Percentiles rank a stretch among this genome's conserved stretches.
Evolutionary conservation across 768 basidiomycete genomes (phyloP).

Genomic region (Tricholoma hemisulphureum): DNA sequence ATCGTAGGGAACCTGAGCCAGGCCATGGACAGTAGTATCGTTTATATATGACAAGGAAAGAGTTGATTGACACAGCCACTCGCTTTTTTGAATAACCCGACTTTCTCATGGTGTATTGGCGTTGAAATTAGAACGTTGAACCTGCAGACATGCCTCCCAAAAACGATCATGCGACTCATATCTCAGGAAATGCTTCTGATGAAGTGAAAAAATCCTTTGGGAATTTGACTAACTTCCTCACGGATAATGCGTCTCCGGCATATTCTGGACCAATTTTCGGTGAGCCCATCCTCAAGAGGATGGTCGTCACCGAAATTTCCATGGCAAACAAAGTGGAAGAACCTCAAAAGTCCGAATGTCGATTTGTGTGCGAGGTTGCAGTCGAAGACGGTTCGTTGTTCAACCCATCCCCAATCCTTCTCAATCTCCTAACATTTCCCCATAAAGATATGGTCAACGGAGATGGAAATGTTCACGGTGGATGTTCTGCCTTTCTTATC

Average conservation of each 20-base stretch:
- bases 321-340: constrained; percentile 45
- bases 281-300: constrained; percentile 13
- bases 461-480: constrained; percentile 49
- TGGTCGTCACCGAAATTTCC: constrained; percentile 41
- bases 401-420: not conserved
- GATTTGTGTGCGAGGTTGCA: constrained; percentile 43
- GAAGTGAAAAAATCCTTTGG: constrained; percentile 28
- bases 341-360: constrained; percentile 40
- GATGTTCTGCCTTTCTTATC: constrained; percentile 52
- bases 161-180: constrained; percentile 17
- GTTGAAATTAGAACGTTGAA: no score
- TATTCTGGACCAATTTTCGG: constrained; percentile 18
- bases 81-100: no score
- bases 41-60: no score
- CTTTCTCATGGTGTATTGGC: no score
- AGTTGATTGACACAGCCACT: no score
- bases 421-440: no score
- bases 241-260: not conserved
- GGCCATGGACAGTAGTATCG: no score
- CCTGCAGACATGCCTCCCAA: not conserved
- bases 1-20: no score
- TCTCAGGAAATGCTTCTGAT: constrained; percentile 30
- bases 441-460: constrained; percentile 60
- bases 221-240: constrained; percentile 15
- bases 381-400: constrained; percentile 40